These are phyloP conservation scores for Cinnamomum micranthum DNA, from an alignment of 164 flowering plant genomes.

Conservation along the genomic window DNA sequence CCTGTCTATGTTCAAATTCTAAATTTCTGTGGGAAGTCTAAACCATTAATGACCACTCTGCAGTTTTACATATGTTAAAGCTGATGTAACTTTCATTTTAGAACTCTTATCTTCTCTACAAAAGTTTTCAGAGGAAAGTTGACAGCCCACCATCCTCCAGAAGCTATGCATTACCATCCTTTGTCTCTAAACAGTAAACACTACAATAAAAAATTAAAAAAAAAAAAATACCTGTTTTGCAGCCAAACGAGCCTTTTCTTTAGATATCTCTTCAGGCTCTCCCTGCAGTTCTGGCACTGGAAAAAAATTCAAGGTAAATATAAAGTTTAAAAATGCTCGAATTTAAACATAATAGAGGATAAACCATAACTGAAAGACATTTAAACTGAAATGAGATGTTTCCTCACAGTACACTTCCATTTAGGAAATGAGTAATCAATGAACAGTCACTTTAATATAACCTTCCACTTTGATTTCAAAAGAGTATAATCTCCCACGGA, in stretches of 20 bases:
- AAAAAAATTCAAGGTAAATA: not conserved
- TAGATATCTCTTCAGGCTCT: conserved; percentile 91
- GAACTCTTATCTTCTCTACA: too few relatives aligned
- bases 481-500: too few relatives aligned
- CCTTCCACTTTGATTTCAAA: not conserved
- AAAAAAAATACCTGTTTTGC: conserved; percentile 53
- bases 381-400: not conserved
- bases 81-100: too few relatives aligned
- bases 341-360: not conserved
- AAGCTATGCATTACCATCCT: not conserved
- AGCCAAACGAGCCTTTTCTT: conserved; percentile 89
- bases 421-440: not conserved
- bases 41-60: too few relatives aligned
- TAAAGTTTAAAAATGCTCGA: not conserved
- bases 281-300: conserved; percentile 95
- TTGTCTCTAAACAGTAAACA: not conserved
- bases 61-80: too few relatives aligned
- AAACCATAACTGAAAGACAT: too few relatives aligned
- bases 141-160: not conserved
- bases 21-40: too few relatives aligned
- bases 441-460: not conserved
- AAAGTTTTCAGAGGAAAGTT: too few relatives aligned
- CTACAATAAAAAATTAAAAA: not conserved
- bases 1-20: too few relatives aligned
- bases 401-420: not conserved